Evolutionary conservation across 1,284 basidiomycete genomes (phyloP), one percentile per base, ranked within the genome.

Genomic region (Irpex sp.): DNA sequence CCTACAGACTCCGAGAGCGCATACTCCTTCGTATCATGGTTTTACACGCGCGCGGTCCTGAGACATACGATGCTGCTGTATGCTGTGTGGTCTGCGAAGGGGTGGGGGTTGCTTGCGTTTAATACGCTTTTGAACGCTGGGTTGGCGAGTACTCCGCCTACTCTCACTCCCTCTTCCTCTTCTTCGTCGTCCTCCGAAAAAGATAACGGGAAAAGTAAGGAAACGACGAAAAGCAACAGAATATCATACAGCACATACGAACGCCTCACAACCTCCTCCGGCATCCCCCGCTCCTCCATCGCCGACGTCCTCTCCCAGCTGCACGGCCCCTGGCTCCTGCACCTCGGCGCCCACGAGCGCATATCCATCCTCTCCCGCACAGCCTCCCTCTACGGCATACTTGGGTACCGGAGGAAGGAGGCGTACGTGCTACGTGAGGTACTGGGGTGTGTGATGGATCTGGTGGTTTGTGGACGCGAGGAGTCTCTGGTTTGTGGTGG

Each of bases 351-450:
- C 48, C 81, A 87, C 49, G 92, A 94, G 67, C 86, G 93, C 38
- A 82, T 97, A 37, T 78, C 82, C 8, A 77, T 91, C 8, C 78
- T 94, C 49, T 86, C 91, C 65, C 82, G 84, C 47, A 84, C 89
- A 51, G 90, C 91, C 0, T 87, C 86, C 66, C 76, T 94, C 57
- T 95, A 92, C 73, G 83, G 88, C 8, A 89, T 85, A 68, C 74
- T 97, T 1, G 93, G 92, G 6, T 91, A 94, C 74, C 84, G 81
- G 60, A 82, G 96, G 58, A 96, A 96, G 74, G 94, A 96, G 75
- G 91, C 89, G 0, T 91, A 91, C 67, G 80, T 94, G 37, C 81
- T 94, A n/a, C 82, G 96, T 13, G 93, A 96, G 72, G 83, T 95
- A 36, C 78, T 94, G 40, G 92, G 91, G 26, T 89, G 89, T 64